Evolutionary conservation across 1,284 basidiomycete species (phyloP), one percentile per base, ranked within the genome.

Genomic region (Cryptococcus maquisensis): DNA sequence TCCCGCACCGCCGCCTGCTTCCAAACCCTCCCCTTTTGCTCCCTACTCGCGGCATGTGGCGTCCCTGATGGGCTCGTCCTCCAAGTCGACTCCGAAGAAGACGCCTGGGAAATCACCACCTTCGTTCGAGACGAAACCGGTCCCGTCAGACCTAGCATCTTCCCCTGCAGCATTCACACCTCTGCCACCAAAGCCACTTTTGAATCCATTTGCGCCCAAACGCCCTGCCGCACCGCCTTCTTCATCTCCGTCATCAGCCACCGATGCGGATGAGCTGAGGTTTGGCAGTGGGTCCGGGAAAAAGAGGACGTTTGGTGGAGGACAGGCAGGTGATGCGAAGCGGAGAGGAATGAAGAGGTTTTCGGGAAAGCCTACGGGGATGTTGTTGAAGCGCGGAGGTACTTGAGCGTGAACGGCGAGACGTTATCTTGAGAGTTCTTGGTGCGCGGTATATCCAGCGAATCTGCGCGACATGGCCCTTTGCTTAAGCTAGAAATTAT

Each of bases 301-400:
- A 50, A 63, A 63, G 41, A 40, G 61, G 26, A 49, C 46, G 1
- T 61, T 58, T 47, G 61, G 50, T 3, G 61, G 61, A 8, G 32
- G 24, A n/a, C 49, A 37, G 9, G 47, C 16, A 10, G 47, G 20
- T 3, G 55, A 51, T 32, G 28, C 36, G 46, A 63, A 59, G 28
- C 38, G 61, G 37, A 46, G 52, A 23, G 61, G 56, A 5, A 60
- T 63, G 61, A 63, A 63, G 56, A 63, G 61, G 61, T 61, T 63
- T 40, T 54, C 51, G n/a, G 39, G 39, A 21, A 40, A 40, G 21
- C n/a, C 21, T 9, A 40, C n/a, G 9, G 39, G n/a, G 16, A 21
- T 40, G 39, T 9, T 40, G 39, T 40, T 40, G 39, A 40, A 40
- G 39, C n/a, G 39, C 21, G 39, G 28, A 8, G 28, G 28, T 32